phyloP scores from a whole-genome alignment of 208 protist species.

The Trypanosoma platydactyli region DNA sequence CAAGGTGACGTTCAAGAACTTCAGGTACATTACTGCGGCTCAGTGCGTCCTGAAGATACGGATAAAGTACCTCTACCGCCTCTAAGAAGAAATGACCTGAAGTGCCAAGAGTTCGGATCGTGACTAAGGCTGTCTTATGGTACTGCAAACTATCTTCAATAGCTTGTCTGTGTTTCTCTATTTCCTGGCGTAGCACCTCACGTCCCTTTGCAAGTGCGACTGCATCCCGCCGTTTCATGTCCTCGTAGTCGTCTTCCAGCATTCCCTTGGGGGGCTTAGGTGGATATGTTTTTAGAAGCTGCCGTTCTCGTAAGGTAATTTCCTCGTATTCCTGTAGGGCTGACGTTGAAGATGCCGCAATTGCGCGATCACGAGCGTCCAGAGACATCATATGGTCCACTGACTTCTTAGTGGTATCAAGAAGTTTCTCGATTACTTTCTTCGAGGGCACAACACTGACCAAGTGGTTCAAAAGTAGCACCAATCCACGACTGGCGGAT shows the following conservation, averaged over 20 bases:
- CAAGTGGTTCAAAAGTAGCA: conserved; percentile 54
- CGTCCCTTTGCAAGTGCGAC: conserved; percentile 73
- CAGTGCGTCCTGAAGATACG: conserved; percentile 52
- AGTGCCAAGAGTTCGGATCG: conserved; percentile 71
- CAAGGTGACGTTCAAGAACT: conserved; percentile 47
- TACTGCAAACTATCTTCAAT: conserved; percentile 41
- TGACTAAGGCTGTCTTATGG: conserved; percentile 55
- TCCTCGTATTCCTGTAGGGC: conserved; percentile 63
- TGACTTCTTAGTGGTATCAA: conserved; percentile 37
- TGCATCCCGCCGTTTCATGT: conserved; percentile 79
- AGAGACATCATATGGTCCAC: conserved; percentile 58
- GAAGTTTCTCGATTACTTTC: conserved; percentile 38
- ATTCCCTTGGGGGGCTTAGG: conserved; percentile 83
- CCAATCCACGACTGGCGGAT: conserved; percentile 72
- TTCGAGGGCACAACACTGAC: conserved; percentile 30
- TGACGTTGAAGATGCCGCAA: conserved; percentile 56
- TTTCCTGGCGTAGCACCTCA: conserved; percentile 51
- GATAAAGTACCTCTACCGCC: conserved; percentile 61
- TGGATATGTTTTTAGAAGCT: conserved; percentile 79
- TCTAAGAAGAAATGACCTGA: conserved; percentile 54
- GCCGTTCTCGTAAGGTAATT: conserved; percentile 51
- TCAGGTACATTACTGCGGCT: conserved; percentile 34
- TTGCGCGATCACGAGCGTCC: conserved; percentile 62
- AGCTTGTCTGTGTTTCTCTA: conserved; percentile 50
- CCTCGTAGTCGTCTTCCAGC: conserved; percentile 77